Evolutionary conservation across 179 eudicot species (phyloP), one percentile per base, ranked within the genome.

Genomic region (Pouteria campechiana): DNA sequence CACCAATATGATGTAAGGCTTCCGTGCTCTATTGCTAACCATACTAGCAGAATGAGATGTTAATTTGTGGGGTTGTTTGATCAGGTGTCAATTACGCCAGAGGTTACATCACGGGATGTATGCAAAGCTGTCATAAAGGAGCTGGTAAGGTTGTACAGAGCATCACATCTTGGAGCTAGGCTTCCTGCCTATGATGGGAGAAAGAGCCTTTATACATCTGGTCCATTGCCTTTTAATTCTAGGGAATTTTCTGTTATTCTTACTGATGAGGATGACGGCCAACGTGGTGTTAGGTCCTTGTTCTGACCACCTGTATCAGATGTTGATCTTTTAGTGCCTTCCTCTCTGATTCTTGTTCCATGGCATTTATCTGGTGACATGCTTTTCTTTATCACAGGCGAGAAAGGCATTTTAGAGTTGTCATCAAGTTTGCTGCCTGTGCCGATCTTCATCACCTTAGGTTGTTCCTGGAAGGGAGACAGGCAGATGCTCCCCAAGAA

Each of bases 121-220:
- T 73, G 74, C 69, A 64, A 81, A 58, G 75, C 67, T 16, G 74
- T 77, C 34, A 73, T 77, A 13, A 77, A 74, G 47, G 81, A 74
- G 52, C 69, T 77, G 9, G 74, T 77, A 39, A 77, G 61, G 50
- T 30, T 69, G 65, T 74, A 77, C 60, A 77, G 52, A 61, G 85
- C 73, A 46, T 66, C 81, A 57, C 77, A 67, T 36, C 55, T 77
- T 51, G 85, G 85, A 70, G 74, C 61, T 77, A 70, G 77, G 41
- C 48, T 77, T 48, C 81, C 85, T 45, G 85, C 81, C 44, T 77
- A 77, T 67, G 85, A 77, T 70, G 85, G 85, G 37, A 77, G 85
- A 54, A 77, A 70, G 65, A 67, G 70, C 34, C 56, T 77, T 9
- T 77, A 73, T 61, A 77, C 85, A 25, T 80, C 85, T 46, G 85